Conservation (phyloP, 108 stramenopile species). For the Cylindrotheca closterium region DNA sequence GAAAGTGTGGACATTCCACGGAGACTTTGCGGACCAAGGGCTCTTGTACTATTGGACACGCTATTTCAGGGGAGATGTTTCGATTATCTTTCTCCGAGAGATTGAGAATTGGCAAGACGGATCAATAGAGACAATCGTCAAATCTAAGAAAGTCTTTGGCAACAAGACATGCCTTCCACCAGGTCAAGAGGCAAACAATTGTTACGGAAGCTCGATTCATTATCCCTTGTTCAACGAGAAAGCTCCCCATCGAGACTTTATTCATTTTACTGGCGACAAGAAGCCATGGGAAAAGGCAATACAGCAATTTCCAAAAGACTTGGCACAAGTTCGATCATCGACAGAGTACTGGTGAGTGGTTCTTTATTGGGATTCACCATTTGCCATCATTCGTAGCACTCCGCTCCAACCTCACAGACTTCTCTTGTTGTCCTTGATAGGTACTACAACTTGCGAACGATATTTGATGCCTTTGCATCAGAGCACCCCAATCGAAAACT, state of each 20-base stretch:
- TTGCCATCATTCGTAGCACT: no score
- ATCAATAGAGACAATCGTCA: neutral
- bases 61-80: constrained; percentile 37
- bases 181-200: constrained; percentile 3
- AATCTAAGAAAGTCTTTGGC: neutral
- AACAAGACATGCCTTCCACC: neutral
- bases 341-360: constrained; percentile 16
- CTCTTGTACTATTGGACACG: constrained; percentile 52
- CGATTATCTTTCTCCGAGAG: constrained; percentile 24
- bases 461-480: constrained; percentile 2
- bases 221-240: constrained; percentile 8
- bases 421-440: neutral
- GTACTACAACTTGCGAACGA: constrained; percentile 2
- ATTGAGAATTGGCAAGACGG: constrained; percentile 13
- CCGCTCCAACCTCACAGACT: no score
- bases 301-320: constrained; percentile 6
- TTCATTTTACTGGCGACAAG: constrained; percentile 34
- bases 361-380: no score
- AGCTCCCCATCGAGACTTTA: constrained; percentile 39
- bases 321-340: constrained; percentile 2
- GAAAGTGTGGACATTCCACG: constrained; percentile 45
- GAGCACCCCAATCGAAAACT: constrained; percentile 2
- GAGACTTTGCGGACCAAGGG: constrained; percentile 51
- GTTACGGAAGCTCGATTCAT: constrained; percentile 17
- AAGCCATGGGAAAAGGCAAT: constrained; percentile 41